Evolutionary conservation across 768 basidiomycete genomes (phyloP), one percentile per base, ranked within the genome.

Genomic region (Tubosaeta sp.): DNA sequence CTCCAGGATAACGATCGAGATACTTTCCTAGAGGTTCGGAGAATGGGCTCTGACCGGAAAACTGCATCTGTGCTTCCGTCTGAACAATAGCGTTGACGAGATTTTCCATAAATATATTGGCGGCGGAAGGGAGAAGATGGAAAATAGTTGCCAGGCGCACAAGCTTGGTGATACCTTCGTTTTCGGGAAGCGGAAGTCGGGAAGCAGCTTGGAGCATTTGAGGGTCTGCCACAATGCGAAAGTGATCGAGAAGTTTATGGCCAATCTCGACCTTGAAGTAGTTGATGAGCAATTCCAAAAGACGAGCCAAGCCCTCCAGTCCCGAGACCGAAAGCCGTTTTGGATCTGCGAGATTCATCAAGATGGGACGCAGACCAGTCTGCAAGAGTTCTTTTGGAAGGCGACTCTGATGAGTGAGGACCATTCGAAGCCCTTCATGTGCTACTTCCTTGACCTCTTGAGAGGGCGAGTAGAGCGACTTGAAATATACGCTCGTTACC

Each of bases 201-300:
- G 92, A 84, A 0, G 94, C 88, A 43, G 82, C 83, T 52, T 81
- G 79, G 26, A 97, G 77, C 75, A 91, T 85, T 58, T 86, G 85
- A 13, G 91, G 87, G 62, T 95, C 93, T 25, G 95, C 91, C 19
- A 99, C 86, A 34, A 88, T 84, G 39, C 87, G 85, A 72, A 95
- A 97, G 67, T 99, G 97, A 62, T 98, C 97, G 19, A 99, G 76
- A 7, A 99, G 82, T 71, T 99, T 99, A 68, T 91, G 83, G 1
- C 97, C 97, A 54, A 99, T 98, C 73, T 99, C 97, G 16, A 99
- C 95, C 69, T 97, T 98, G 84, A 99, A 99, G 72, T 99, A 98
- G 68, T 97, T 97, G 35, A 94, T 97, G 50, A 99, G 73, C 7
- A 99, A 80, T 67, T 97, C 93, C 45, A 99, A 76, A 45, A 99